These are phyloP conservation scores for Hymenochaete sp. DNA, from an alignment of 1,284 basidiomycete species.

Conservation along the genomic window DNA sequence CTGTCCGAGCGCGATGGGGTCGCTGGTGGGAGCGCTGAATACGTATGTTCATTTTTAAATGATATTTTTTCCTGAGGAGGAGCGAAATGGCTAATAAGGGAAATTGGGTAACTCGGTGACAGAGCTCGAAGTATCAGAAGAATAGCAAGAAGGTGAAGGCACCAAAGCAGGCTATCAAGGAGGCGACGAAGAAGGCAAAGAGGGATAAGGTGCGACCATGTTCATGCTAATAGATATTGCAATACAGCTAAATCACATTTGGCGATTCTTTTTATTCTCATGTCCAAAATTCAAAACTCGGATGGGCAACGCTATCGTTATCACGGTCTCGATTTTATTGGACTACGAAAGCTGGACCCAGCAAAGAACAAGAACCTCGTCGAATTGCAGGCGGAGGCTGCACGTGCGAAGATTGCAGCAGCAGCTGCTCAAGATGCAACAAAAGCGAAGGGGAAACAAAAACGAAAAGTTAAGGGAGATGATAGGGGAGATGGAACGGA, in stretches of 20 bases:
- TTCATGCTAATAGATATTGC: not conserved
- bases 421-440: conserved; percentile 26
- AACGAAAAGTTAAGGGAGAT: too few species aligned
- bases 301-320: too few species aligned
- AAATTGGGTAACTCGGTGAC: conserved; percentile 20
- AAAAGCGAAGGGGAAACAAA: conserved; percentile 30
- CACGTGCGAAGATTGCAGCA: conserved; percentile 46
- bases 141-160: conserved; percentile 81
- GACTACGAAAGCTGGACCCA: conserved; percentile 71
- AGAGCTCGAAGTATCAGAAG: conserved; percentile 75
- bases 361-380: conserved; percentile 77
- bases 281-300: too few species aligned
- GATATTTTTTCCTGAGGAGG: not conserved
- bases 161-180: conserved; percentile 76
- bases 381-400: conserved; percentile 60
- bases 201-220: conserved; percentile 61
- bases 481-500: too few species aligned
- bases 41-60: conserved; percentile 32
- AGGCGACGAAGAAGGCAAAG: conserved; percentile 78
- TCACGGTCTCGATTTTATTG: too few species aligned
- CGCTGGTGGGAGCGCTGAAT: conserved; percentile 59
- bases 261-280: too few species aligned
- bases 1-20: too few species aligned
- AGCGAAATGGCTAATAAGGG: not conserved
- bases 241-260: not conserved